These are phyloP conservation scores for Ophiostoma perfectum DNA, from an alignment of 2,329 filamentous ascomycete genomes.

Conservation along the genomic window DNA sequence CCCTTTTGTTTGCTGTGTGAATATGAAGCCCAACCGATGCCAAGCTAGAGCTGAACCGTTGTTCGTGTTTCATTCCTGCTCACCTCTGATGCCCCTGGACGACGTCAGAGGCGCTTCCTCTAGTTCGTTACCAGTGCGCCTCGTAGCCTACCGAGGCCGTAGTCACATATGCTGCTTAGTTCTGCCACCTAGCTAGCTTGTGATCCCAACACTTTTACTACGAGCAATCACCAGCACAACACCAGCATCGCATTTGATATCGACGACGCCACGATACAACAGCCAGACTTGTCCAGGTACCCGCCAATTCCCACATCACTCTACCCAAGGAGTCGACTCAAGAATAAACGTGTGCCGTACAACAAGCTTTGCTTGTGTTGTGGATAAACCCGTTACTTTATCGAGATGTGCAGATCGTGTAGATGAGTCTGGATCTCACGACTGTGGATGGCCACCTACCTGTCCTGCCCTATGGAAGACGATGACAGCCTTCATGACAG, in stretches of 20 bases:
- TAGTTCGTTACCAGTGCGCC: neutral
- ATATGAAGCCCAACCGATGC: neutral
- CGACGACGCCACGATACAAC: neutral
- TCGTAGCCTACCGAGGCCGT: constrained; percentile 6
- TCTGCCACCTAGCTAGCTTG: neutral
- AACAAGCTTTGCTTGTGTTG: no score
- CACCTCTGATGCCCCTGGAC: neutral
- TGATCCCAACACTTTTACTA: neutral
- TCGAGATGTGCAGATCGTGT: no score
- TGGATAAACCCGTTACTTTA: no score
- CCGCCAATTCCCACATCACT: neutral
- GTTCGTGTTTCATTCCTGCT: no score
- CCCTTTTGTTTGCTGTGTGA: neutral
- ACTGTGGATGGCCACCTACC: no score
- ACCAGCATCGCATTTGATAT: neutral
- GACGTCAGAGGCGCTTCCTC: neutral
- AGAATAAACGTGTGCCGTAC: no score
- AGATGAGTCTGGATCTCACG: no score
- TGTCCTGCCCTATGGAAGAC: no score
- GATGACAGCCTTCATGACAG: no score
- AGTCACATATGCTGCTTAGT: no score
- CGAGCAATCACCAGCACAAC: no score
- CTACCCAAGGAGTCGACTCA: no score
- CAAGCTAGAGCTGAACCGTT: neutral
- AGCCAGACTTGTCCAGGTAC: neutral